phyloP scores from a whole-genome alignment of 2,329 filamentous ascomycete genomes.

The Talaromyces sp. region DNA sequence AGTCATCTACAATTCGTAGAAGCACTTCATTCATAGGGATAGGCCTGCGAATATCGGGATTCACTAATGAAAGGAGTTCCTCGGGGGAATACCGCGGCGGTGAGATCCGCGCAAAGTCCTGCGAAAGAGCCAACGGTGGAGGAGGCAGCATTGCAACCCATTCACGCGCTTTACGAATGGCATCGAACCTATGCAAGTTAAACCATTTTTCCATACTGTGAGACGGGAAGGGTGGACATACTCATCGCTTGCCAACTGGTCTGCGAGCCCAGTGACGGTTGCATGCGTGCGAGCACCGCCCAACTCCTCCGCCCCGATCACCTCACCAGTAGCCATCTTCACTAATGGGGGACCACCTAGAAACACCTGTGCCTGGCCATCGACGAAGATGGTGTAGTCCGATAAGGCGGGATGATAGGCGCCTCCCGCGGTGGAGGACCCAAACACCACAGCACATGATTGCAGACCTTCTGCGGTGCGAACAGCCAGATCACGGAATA shows the following conservation, averaged over 20 bases:
- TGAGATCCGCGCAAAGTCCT: slow-evolving; percentile 8
- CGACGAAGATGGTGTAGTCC: slow-evolving; percentile 41
- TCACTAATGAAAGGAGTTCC: slow-evolving; percentile 34
- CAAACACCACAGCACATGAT: slow-evolving; percentile 43
- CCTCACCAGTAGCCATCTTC: slow-evolving; percentile 45
- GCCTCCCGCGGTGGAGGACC: slow-evolving; percentile 41
- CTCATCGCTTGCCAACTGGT: slow-evolving; percentile 43
- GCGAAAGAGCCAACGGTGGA: not conserved
- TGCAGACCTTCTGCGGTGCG: slow-evolving; percentile 34
- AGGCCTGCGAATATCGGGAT: slow-evolving; percentile 37
- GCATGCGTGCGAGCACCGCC: slow-evolving; percentile 42
- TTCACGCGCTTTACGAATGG: slow-evolving; percentile 35
- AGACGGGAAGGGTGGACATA: no score
- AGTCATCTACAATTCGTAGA: slow-evolving; percentile 40
- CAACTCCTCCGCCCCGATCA: slow-evolving; percentile 38
- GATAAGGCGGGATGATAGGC: slow-evolving; percentile 40
- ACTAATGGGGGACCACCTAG: slow-evolving; percentile 43
- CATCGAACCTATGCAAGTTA: slow-evolving; percentile 40
- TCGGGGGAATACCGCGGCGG: slow-evolving; percentile 31
- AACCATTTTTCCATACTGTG: no score
- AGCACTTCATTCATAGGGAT: slow-evolving; percentile 38
- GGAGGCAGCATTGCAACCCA: slow-evolving; percentile 27
- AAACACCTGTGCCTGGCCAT: slow-evolving; percentile 43
- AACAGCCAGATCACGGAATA: slow-evolving; percentile 39
- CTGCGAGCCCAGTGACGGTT: slow-evolving; percentile 38